Evolutionary conservation across 192 early-diverging fungal genomes (phyloP).

Genomic region (Backusella australiensis): DNA sequence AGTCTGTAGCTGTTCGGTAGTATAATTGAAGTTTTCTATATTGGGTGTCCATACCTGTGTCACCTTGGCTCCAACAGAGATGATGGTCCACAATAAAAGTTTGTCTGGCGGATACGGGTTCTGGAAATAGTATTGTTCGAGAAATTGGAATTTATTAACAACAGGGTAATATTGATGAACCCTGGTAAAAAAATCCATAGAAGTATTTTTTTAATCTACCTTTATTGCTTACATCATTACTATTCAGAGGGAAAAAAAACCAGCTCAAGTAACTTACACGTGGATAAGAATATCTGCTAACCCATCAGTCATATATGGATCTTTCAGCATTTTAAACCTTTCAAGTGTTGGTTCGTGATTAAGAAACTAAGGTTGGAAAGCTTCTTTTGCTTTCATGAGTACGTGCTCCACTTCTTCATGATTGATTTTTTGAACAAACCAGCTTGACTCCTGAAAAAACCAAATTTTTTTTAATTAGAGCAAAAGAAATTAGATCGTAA

Average conservation of each 20-base stretch:
- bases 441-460: constrained; percentile 35
- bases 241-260: too few species aligned
- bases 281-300: constrained; percentile 21
- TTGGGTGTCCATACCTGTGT: not conserved
- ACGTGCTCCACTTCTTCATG: constrained; percentile 29
- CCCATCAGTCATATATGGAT: constrained; percentile 12
- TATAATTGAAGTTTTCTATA: not conserved
- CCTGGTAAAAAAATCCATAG: constrained; percentile 23
- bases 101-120: constrained; percentile 14
- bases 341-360: not conserved
- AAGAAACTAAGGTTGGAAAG: not conserved
- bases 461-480: constrained; percentile 30
- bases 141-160: constrained; percentile 28
- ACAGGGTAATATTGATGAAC: constrained; percentile 10
- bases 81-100: constrained; percentile 22
- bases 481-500: constrained; percentile 43
- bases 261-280: not conserved
- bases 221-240: not conserved
- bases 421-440: constrained; percentile 42
- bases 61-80: not conserved
- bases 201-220: not conserved
- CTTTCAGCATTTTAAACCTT: not conserved
- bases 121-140: constrained; percentile 25
- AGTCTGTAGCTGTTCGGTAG: not conserved
- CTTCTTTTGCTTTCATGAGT: constrained; percentile 19